Evolutionary conservation across 2,329 filamentous ascomycete genomes (phyloP).

Genomic region (Calycina herbarum): DNA sequence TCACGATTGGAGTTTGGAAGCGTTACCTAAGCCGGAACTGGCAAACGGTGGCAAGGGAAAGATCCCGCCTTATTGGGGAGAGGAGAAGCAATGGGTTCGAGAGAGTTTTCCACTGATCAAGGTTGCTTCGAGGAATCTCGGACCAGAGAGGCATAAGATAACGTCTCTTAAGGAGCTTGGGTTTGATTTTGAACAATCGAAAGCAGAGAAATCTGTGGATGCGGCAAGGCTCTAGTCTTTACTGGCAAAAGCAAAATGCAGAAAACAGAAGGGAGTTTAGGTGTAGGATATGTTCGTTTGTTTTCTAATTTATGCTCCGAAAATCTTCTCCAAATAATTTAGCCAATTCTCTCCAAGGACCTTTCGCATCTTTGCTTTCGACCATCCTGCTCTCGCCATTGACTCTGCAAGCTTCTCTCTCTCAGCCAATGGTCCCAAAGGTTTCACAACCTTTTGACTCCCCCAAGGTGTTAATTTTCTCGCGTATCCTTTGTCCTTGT

Average conservation of each 20-base stretch:
- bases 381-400: constrained; percentile 43
- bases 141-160: background rate
- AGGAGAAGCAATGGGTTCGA: background rate
- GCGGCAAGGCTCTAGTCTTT: background rate
- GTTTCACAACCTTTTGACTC: constrained; percentile 43
- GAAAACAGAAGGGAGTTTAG: background rate
- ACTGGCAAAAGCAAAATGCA: background rate
- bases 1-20: background rate
- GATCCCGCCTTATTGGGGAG: constrained; percentile 2
- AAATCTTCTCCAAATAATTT: constrained; percentile 41
- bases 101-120: background rate
- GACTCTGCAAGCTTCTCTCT: constrained; percentile 39
- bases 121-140: background rate
- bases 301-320: background rate
- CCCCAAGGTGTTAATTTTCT: constrained; percentile 43
- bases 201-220: background rate
- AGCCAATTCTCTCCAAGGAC: constrained; percentile 44
- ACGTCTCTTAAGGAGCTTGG: constrained; percentile 2
- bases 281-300: background rate
- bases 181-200: background rate
- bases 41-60: background rate
- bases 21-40: background rate
- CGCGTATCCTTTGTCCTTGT: constrained; percentile 44
- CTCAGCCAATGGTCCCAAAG: constrained; percentile 41
- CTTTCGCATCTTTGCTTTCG: constrained; percentile 41